Evolutionary conservation across 2,329 filamentous ascomycete species (phyloP), one percentile per base, ranked within the genome.

Genomic region (Calonectria ilicicola): DNA sequence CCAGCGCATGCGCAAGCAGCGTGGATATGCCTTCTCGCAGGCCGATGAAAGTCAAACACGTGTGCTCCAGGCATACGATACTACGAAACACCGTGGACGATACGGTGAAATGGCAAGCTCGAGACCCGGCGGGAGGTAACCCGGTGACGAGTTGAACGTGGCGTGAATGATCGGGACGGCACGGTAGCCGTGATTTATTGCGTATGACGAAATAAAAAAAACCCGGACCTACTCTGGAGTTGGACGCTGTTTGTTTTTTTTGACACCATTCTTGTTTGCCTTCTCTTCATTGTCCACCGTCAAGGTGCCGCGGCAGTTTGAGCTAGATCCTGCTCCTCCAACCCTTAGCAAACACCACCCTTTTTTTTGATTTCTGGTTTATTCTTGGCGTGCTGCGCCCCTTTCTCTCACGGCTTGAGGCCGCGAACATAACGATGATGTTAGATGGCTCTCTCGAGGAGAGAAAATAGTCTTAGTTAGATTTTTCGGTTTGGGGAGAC

Each of bases 1-100:
- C 47, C 97, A 98, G 86, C 94, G 97, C 76, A 99, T 98, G 97
- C 95, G 97, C 83, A 99, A 99, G 86, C 97, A 99, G 86, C 94
- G 97, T 81, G 97, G 97, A 40, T 99, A 99, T 82, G 97, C 97
- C 74, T 99, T 99, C 85, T 98, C 95, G 79, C 96, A 98, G 85
- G 97, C 96, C 71, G 97, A 99, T 83, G 97, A 99, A 85, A 95
- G 93, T 80, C 97, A 98, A 86, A 98, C 96, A 78, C 91, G 96
- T 79, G 94, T 99, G 75, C 89, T 99, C 81, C 96, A 98, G 86
- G 97, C 97, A 74, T 99, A 99, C 86, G 97, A 99, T 86, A 99
- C 97, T 65, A 99, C 97, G 75, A 93, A 94, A 83, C 92, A 95
- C 82, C 91, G 97, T 87, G 97, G 97, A 62, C 89, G 94, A 75